Base-by-base conservation (phyloP, 768 basidiomycete species). In the Royoungia palumana region DNA sequence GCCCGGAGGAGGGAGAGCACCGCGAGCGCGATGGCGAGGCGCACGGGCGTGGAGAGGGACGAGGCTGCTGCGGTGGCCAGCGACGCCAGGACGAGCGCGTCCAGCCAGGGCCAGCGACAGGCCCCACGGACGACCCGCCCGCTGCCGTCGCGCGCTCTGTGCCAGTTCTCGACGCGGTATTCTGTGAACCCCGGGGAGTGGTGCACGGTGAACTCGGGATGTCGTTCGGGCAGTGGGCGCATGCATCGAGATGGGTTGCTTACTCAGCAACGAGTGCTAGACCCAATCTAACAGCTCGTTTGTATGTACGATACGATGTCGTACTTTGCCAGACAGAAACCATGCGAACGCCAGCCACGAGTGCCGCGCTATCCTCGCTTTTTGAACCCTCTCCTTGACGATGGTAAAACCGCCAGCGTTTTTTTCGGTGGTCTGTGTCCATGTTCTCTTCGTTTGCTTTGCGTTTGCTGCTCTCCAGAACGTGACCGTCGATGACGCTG, bases 131-230 rank as follows among this genome's bases (percentile, higher is more conserved):
- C 49, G 27, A 72, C 51, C 35, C 50, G 62, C 13, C 70, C 61
- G 45, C 63, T 72, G 1, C 75, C 75, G 58, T 75, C 67, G 24
- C 72, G 74, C 34, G 70, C 68, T 24, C 77, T 52, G 13, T 65
- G 74, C 73, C 72, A 73, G 48, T 81, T 76, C 49, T 81, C 77
- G 21, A 87, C 71, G 43, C 79, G 73, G 50, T 83, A 87, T 61
- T 89, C 85, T 41, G 68, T 69, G 60, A 72, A 81, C 16, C 72
- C 76, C 34, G 71, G 69, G 53, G 65, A 70, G 32, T 73, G 64
- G 38, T 75, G 57, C 35, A 84, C 58, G 7, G 70, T 69, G 51
- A 86, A 71, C 58, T 87, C 77, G 43, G 83, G 83, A 40, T 74
- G 65, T 37, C 64, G 62, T 50, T 67, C 63, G 30, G 60, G 63